A percentile compares a stretch with the other conserved stretches of the same genome.
Conservation (phyloP, 192 early-diverging fungal genomes). For the Coemansia interrupta region DNA sequence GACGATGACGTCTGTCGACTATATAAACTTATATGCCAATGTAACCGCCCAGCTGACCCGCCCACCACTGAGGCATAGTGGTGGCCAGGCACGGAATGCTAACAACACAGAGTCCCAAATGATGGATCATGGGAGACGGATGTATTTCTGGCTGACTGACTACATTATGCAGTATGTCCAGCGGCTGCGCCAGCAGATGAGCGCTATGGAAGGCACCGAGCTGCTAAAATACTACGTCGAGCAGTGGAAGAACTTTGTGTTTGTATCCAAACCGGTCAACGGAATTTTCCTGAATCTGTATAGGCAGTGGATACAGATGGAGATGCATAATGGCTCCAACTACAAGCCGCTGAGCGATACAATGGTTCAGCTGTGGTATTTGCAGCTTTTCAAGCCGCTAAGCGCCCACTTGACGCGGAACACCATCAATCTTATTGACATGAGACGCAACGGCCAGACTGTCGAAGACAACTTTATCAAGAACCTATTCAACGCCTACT, state of each 20-base stretch:
- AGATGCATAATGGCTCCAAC: neutral
- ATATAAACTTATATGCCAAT: neutral
- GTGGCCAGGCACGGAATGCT: neutral
- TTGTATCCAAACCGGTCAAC: neutral
- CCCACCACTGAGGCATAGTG: neutral
- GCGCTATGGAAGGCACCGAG: neutral
- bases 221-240: neutral
- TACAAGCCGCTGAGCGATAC: neutral
- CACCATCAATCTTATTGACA: neutral
- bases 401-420: neutral
- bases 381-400: neutral
- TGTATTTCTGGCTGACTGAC: conserved; percentile 3
- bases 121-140: neutral
- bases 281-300: neutral
- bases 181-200: neutral
- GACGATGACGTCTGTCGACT: neutral
- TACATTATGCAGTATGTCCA: neutral
- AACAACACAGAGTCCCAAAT: conserved; percentile 6
- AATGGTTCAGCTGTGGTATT: conserved; percentile 7
- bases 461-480: neutral
- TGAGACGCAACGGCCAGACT: neutral
- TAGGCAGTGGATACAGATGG: neutral
- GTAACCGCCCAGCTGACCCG: neutral
- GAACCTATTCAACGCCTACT: neutral
- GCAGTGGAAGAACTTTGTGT: neutral